Evolutionary conservation across 2,329 filamentous ascomycete species (phyloP), one percentile per base, ranked within the genome.

Genomic region (Fonsecaea monophora): DNA sequence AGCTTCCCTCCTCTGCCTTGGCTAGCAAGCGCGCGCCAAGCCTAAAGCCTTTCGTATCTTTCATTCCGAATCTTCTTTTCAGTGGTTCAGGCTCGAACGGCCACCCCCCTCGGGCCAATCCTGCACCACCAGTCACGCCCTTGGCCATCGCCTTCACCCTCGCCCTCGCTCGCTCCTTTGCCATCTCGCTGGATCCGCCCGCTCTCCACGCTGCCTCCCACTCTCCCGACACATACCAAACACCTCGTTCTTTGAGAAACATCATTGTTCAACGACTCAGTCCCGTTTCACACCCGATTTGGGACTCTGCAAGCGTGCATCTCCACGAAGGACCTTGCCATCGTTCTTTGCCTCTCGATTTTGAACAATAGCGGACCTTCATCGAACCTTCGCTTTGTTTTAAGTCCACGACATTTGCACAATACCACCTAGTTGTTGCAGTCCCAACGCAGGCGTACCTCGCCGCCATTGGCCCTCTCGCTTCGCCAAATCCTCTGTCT

Each of bases 211-310:
- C 45, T 21, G 25, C 42, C 42, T 48, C 45, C 45, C 45, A 30
- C 45, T 50, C 45, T 50, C 21, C 45, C 45, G 45, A 25, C 45
- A 50, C 45, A 50, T 50, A 50, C 45, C 45, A 50, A 50, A 50
- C 45, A 25, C 45, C 45, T 50, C 45, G 45, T 50, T 50, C 45
- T 10, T 50, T 50, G 45, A 50, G 25, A 8, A 30, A 18, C 18
- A 18, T 25, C 18, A 4, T 12, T 12, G 12, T 50, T 30, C 18
- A 25, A 8, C 25, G 18, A 25, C 18, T 30, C 45, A 25, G 12
- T 30, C 45, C 21, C 4, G 18, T 30, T 15, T 13, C 30, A 32
- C 30, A 50, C 45, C 15, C 21, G 18, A 50, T 4, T 30, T 30
- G 45, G 45, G 21, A 4, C 45, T 25, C 25, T 50, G 18, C 45